Percentiles rank a stretch among this genome's conserved stretches.
Conservation (phyloP, 805 yeast species). For the Wickerhamomyces subpelliculosus region DNA sequence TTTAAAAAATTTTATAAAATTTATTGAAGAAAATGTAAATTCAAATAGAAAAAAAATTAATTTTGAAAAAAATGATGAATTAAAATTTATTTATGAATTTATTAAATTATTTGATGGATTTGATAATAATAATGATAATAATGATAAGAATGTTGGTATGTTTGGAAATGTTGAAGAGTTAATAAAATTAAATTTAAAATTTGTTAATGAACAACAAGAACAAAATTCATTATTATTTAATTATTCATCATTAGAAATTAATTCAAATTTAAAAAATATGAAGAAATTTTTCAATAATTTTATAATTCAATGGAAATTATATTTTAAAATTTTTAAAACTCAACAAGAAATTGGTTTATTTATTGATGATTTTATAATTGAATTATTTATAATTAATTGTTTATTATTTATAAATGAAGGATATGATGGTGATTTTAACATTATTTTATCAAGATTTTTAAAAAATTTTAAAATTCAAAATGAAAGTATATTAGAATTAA, state of each 20-base stretch:
- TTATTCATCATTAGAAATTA: neutral
- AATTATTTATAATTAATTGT: constrained; percentile 8
- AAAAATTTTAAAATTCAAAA: neutral
- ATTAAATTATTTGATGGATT: constrained; percentile 4
- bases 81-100: constrained; percentile 15
- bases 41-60: constrained; percentile 20
- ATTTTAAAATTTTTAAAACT: neutral
- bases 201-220: neutral
- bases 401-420: constrained; percentile 10
- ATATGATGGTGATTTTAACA: constrained; percentile 9
- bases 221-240: neutral
- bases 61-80: constrained; percentile 14
- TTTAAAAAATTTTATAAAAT: constrained; percentile 10
- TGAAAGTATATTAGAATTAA: neutral
- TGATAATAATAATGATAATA: neutral
- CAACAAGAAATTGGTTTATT: constrained; percentile 3
- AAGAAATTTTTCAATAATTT: neutral
- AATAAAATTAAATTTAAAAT: neutral
- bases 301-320: neutral
- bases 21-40: constrained; percentile 16
- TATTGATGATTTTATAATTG: constrained; percentile 11
- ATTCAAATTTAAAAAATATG: neutral
- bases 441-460: constrained; percentile 4
- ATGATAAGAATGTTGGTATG: neutral
- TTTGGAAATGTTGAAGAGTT: neutral